phyloP scores from a whole-genome alignment of 192 early-diverging fungal genomes.

The Podila epicladia region DNA sequence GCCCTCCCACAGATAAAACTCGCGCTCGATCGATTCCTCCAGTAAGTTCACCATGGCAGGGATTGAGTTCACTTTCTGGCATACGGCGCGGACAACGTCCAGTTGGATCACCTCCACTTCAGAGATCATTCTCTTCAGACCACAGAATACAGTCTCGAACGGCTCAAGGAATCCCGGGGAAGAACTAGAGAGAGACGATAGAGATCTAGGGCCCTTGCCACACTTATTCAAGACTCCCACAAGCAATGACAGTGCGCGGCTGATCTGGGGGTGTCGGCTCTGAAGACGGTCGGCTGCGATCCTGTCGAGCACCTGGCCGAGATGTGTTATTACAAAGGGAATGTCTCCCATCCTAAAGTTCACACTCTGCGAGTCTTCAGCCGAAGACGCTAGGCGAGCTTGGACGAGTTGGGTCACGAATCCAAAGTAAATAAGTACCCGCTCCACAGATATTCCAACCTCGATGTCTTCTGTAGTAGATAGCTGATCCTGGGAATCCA shows the following conservation, averaged over 20 bases:
- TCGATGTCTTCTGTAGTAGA: background rate
- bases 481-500: background rate
- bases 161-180: background rate
- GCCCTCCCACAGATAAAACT: slow-evolving; percentile 34
- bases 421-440: slow-evolving; percentile 33
- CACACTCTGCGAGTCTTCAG: slow-evolving; percentile 35
- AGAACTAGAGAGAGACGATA: background rate
- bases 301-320: slow-evolving; percentile 31
- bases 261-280: slow-evolving; percentile 18
- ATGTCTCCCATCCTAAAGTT: slow-evolving; percentile 32
- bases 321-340: slow-evolving; percentile 16
- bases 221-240: slow-evolving; percentile 35
- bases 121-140: slow-evolving; percentile 23
- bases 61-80: slow-evolving; percentile 32
- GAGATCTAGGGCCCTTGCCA: slow-evolving; percentile 4
- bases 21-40: slow-evolving; percentile 40
- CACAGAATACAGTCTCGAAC: slow-evolving; percentile 18
- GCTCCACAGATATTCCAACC: background rate
- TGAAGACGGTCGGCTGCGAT: slow-evolving; percentile 21
- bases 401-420: slow-evolving; percentile 30
- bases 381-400: slow-evolving; percentile 30
- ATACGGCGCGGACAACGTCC: slow-evolving; percentile 22
- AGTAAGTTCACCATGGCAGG: slow-evolving; percentile 34
- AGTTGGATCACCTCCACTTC: slow-evolving; percentile 29
- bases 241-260: slow-evolving; percentile 15